Conservation (phyloP, 202 grass and related monocot species). For the Tripidium arundinaceum region DNA sequence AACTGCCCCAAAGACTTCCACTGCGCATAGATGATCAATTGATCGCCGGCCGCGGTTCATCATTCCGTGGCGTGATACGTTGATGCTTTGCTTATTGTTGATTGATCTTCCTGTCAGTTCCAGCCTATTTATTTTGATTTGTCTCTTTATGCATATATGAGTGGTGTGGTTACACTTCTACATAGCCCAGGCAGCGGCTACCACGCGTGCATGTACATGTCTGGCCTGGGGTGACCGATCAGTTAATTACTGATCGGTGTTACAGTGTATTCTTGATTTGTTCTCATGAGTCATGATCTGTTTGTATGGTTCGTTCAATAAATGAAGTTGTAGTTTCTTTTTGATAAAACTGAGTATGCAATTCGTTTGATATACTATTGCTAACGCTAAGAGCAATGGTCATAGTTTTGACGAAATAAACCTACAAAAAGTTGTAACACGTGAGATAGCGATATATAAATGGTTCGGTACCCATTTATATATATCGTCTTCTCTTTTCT, state of each 20-base stretch:
- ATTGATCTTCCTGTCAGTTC: background rate
- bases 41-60: background rate
- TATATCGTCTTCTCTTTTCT: too few relatives aligned
- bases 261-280: background rate
- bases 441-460: too few relatives aligned
- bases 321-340: background rate
- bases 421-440: too few relatives aligned
- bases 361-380: background rate
- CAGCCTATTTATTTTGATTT: background rate
- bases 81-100: background rate
- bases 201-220: background rate
- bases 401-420: background rate
- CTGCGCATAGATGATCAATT: conserved; percentile 17
- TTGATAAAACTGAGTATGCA: background rate
- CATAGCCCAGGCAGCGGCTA: background rate
- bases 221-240: background rate
- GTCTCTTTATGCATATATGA: too few relatives aligned
- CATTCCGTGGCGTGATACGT: background rate
- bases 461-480: too few relatives aligned
- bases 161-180: background rate
- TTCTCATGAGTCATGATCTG: background rate
- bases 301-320: background rate
- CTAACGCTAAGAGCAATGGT: background rate
- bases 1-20: conserved; percentile 38
- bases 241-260: background rate